Percentiles rank a stretch among this genome's conserved stretches.
Conservation (phyloP, 129 eudicot species). For the Artemisia tridentata region DNA sequence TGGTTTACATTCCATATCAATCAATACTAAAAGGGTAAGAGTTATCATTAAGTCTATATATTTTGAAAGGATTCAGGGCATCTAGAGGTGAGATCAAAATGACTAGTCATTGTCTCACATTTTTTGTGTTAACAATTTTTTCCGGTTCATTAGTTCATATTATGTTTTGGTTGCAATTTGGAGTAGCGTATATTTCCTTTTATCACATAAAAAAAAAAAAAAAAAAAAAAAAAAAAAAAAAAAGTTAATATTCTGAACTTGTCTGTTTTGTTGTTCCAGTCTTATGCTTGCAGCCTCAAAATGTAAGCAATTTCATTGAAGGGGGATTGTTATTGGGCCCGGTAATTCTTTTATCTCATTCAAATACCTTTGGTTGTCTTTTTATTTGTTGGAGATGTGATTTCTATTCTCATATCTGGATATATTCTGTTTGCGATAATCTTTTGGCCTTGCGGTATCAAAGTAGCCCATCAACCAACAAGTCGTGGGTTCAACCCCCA, state of each 20-base stretch:
- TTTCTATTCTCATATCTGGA: neutral
- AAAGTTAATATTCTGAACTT: too few relatives aligned
- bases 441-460: too few relatives aligned
- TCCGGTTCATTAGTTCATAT: too few relatives aligned
- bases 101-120: too few relatives aligned
- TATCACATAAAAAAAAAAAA: too few relatives aligned
- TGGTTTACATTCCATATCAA: constrained; percentile 4
- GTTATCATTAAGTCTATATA: constrained; percentile 1
- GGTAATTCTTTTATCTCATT: constrained; percentile 38
- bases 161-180: too few relatives aligned
- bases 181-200: too few relatives aligned
- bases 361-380: neutral
- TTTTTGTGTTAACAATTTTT: too few relatives aligned
- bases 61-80: neutral
- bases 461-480: too few relatives aligned
- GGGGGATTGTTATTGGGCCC: constrained; percentile 58
- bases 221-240: too few relatives aligned
- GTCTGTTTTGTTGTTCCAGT: constrained; percentile 37
- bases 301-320: constrained; percentile 65
- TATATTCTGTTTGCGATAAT: neutral
- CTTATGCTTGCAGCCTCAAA: constrained; percentile 67
- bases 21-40: constrained; percentile 3
- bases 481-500: too few relatives aligned
- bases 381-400: neutral
- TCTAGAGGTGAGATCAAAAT: too few relatives aligned